Evolutionary conservation across 768 basidiomycete genomes (phyloP).

Genomic region (Lanmaoa rubissima): DNA sequence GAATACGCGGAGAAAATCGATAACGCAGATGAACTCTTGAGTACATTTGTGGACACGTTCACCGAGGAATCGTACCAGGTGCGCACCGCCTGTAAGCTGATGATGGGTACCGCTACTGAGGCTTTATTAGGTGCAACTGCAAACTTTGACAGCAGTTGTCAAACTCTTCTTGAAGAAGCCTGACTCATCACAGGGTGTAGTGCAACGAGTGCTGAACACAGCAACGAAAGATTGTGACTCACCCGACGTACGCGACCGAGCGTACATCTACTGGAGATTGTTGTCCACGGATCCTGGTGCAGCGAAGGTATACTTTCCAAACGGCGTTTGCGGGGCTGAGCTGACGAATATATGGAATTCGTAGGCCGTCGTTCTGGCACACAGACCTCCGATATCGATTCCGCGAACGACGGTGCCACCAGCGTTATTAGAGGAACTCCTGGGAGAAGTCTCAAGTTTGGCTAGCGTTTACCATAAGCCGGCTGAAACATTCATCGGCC

Average conservation of each 20-base stretch:
- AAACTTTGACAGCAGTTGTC: constrained; percentile 91
- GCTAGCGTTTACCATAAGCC: constrained; percentile 99
- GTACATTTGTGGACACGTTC: constrained; percentile 89
- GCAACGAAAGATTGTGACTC: constrained; percentile 98
- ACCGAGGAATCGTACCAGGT: constrained; percentile 92
- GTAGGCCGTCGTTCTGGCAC: constrained; percentile 83
- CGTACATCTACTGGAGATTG: constrained; percentile 97
- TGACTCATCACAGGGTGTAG: constrained; percentile 86
- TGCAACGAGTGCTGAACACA: constrained; percentile 87
- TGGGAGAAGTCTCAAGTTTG: constrained; percentile 84
- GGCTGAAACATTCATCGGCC: constrained; percentile 91
- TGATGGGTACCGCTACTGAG: not conserved
- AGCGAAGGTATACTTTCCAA: constrained; percentile 66
- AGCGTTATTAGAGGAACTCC: constrained; percentile 84
- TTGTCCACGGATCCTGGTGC: constrained; percentile 93
- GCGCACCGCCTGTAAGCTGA: not conserved
- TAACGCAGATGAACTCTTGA: constrained; percentile 90
- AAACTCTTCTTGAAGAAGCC: constrained; percentile 96
- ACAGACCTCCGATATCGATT: constrained; percentile 90
- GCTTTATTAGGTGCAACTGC: constrained; percentile 57
- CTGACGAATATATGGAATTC: constrained; percentile 1
- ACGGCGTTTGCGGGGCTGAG: not conserved
- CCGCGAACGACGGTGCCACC: constrained; percentile 89
- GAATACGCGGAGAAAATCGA: constrained; percentile 98
- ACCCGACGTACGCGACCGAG: constrained; percentile 93